Percentiles rank a stretch among this genome's conserved stretches.
Evolutionary conservation across 2,329 filamentous ascomycete species (phyloP).

Genomic region (Sphaceloma murrayae): DNA sequence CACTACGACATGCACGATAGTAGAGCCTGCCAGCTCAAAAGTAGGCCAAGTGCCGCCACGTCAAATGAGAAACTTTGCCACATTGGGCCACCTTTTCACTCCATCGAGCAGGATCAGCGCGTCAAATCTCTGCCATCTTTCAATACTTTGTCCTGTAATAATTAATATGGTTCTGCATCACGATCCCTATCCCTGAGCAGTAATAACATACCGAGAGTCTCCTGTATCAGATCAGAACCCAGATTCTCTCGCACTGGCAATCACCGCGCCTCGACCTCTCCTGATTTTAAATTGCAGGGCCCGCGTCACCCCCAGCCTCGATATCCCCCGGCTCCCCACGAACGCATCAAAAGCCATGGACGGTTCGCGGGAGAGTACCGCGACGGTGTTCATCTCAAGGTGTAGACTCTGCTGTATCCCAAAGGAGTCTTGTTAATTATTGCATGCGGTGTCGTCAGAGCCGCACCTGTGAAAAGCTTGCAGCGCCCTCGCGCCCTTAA

Average conservation of each 20-base stretch:
- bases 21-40: no score
- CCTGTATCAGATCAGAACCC: not conserved
- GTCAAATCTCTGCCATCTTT: not conserved
- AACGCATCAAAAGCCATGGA: not conserved
- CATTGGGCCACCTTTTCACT: conserved; percentile 4
- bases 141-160: conserved; percentile 11
- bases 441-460: no score
- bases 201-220: no score
- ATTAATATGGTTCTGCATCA: no score
- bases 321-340: not conserved
- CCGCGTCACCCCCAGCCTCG: not conserved
- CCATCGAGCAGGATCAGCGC: conserved; percentile 9
- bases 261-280: not conserved
- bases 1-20: no score
- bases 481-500: no score
- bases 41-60: no score
- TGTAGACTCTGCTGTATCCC: no score
- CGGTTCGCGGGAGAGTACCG: not conserved
- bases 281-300: not conserved
- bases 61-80: conserved; percentile 10
- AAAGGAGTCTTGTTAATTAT: no score
- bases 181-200: no score
- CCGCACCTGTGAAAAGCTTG: no score
- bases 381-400: not conserved
- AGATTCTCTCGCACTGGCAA: not conserved